These are phyloP conservation scores for Auricularia heimuer DNA, from an alignment of 768 basidiomycete genomes.

Conservation along the genomic window DNA sequence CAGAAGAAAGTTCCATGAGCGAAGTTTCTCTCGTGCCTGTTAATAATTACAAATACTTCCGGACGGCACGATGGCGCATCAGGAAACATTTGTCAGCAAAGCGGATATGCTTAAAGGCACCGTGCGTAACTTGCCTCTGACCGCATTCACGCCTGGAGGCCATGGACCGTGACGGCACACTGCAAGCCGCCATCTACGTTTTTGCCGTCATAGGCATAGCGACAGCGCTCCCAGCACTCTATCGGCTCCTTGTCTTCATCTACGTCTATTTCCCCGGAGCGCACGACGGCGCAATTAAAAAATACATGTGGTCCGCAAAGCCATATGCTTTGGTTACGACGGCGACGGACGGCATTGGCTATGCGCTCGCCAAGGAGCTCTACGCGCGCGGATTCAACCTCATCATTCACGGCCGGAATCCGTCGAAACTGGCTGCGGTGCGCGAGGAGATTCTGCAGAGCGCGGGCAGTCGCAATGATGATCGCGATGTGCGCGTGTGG, in stretches of 20 bases:
- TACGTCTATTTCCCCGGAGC: not conserved
- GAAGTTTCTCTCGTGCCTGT: too few relatives aligned
- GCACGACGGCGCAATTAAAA: not conserved
- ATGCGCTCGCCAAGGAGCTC: conserved; percentile 8
- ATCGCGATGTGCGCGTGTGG: not conserved
- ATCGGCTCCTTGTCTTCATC: not conserved
- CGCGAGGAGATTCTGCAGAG: conserved; percentile 5
- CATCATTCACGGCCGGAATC: conserved; percentile 9
- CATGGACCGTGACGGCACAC: not conserved
- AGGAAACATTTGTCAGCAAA: too few relatives aligned
- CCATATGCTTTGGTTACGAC: conserved; percentile 10
- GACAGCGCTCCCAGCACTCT: not conserved
- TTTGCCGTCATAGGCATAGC: not conserved
- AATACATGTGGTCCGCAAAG: not conserved
- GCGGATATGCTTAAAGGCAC: too few relatives aligned
- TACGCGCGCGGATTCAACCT: conserved; percentile 9
- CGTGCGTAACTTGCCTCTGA: not conserved
- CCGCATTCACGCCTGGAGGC: not conserved
- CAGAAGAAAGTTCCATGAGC: too few relatives aligned
- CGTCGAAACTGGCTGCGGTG: conserved; percentile 4
- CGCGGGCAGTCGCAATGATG: not conserved
- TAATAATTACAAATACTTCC: too few relatives aligned
- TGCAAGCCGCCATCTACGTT: not conserved
- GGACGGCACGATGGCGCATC: too few relatives aligned
- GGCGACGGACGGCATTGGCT: conserved; percentile 8